Evolutionary conservation across 2,329 filamentous ascomycete genomes (phyloP), one percentile per base, ranked within the genome.

Genomic region (Pestalotiopsis sp.): DNA sequence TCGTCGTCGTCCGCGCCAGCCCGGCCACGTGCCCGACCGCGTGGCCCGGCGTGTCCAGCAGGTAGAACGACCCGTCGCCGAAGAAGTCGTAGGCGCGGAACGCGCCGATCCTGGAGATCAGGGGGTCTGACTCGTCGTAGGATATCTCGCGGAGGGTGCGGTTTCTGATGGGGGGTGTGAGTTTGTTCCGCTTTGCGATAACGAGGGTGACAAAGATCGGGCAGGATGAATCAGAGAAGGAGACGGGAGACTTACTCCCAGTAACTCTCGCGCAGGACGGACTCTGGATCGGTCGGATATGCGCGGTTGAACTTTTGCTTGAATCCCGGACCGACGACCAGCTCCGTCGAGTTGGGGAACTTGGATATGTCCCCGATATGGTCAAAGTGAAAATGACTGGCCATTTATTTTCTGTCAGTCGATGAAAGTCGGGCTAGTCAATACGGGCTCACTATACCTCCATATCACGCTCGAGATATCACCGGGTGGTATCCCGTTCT

Each of bases 331-430:
- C 73, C 73, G 17, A 74, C 86, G 36, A 87, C 78, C 1, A 85
- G 74, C 60, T 85, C 83, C 3, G 80, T 78, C 0, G 80, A 76
- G 9, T 79, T 77, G 1, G 77, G 73, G 71, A 86, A 87, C 67
- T 82, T 80, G 9, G 79, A 76, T 0, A 82, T 80, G 13, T 84
- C 83, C 62, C 85, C 85, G 39, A 81, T 80, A 70, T 86, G 85
- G 73, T 87, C 85, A 74, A 82, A 83, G 71, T 87, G 84, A 9
- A 25, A 63, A 56, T 67, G 66, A 52, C 66, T 67, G 41, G 27
- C 56, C 12, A 56, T 3, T 13, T 4, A 27, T 9, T 11, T 14
- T 20, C 20, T 23, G 20, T 17, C 11, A 20, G 25, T 2, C 3
- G 0, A 1, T 58, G 27, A 12, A 14, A 13, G 45, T 5, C 31